These are phyloP conservation scores for Chloranthus sessilifolius DNA, from an alignment of 164 flowering plant species.

Conservation along the genomic window DNA sequence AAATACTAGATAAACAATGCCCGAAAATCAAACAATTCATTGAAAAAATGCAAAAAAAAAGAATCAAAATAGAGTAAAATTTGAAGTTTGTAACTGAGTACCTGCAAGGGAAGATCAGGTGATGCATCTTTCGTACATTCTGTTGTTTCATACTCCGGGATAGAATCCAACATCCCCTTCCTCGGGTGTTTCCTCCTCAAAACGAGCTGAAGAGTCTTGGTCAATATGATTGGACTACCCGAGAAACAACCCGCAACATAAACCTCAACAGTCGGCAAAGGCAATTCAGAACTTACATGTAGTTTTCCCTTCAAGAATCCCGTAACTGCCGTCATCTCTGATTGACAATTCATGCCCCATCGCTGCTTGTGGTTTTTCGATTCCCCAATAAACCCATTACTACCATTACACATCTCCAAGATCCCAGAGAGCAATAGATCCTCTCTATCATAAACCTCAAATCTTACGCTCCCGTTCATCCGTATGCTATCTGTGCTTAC, in stretches of 20 bases:
- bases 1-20: background rate
- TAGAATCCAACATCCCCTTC: conserved; percentile 53
- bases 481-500: conserved; percentile 77
- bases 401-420: conserved; percentile 48
- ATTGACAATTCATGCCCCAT: conserved; percentile 71
- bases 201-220: conserved; percentile 60
- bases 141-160: conserved; percentile 63
- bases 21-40: too few species aligned
- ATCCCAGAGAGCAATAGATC: conserved; percentile 59
- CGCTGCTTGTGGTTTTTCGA: conserved; percentile 29
- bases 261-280: conserved; percentile 67
- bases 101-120: conserved; percentile 56
- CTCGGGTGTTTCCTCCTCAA: conserved; percentile 49
- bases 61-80: background rate
- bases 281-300: conserved; percentile 30
- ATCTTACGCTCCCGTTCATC: conserved; percentile 65
- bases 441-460: conserved; percentile 67
- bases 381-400: conserved; percentile 37
- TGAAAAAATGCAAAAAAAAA: too few species aligned
- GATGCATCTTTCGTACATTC: conserved; percentile 35
- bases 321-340: conserved; percentile 33
- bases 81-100: conserved; percentile 18
- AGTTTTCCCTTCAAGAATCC: conserved; percentile 62
- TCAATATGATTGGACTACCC: conserved; percentile 70
- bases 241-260: conserved; percentile 72